Evolutionary conservation across 2,329 filamentous ascomycete genomes (phyloP), one percentile per base, ranked within the genome.

Genomic region (Madurella fahalii): DNA sequence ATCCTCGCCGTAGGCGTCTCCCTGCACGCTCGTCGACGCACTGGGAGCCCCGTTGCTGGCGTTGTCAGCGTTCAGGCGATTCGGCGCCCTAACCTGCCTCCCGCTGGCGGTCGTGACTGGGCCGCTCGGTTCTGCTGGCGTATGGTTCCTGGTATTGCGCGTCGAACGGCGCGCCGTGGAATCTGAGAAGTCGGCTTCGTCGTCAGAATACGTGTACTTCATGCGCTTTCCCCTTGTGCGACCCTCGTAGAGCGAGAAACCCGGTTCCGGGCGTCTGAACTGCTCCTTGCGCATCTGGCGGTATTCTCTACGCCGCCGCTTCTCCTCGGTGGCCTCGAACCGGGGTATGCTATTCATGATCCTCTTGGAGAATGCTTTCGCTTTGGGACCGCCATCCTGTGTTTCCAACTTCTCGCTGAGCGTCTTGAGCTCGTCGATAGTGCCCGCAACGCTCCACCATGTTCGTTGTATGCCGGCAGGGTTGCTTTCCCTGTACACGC

Each of bases 251-350:
- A 95, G 77, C 1, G 92, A 96, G 68, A 93, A 95, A 4, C 91
- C 91, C 9, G 88, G 86, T 63, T 96, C 92, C 5, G 91, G 90
- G 5, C 91, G 84, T 61, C 87, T 82, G 72, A 97, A 97, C 56
- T 89, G 86, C 58, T 93, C 89, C 67, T 93, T 93, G 59, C 90
- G 89, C 64, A 84, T 80, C 67, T 90, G 83, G 15, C 94, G 86
- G 66, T 99, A 97, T 65, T 99, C 94, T 54, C 94, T 87, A 43
- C 92, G 87, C 71, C 86, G 90, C 52, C 94, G 89, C 81, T 96
- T 97, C 89, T 95, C 91, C 72, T 97, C 92, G 5, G 90, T 92
- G 37, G 88, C 90, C 71, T 97, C 93, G 63, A 99, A 96, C 34
- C 91, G 85, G 34, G 92, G 90, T 34, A 97, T 82, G 11, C 91